Evolutionary conservation across 2,329 filamentous ascomycete species (phyloP), one percentile per base, ranked within the genome.

Genomic region (Venturia pyrina): DNA sequence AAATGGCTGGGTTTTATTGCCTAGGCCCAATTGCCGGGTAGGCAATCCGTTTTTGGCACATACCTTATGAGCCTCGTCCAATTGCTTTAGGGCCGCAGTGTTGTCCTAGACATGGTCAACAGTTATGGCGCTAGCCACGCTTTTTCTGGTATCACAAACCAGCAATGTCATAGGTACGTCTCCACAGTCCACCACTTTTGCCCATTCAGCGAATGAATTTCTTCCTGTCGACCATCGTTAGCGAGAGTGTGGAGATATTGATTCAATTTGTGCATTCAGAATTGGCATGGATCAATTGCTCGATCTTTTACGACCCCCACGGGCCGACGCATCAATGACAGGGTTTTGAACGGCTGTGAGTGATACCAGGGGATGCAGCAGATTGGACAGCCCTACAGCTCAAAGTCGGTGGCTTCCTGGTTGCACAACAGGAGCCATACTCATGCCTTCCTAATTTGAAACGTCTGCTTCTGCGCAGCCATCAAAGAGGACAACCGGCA

Each of bases 111-210:
- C n/a, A 21, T n/a, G 8, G 46, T 67, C 46, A 66, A 50, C 41
- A 13, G 6, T n/a, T 43, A 24, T 40, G 28, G 8, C 44, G 50
- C 43, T 24, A 13, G 34, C 21, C 46, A 21, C 21, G 48, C 1
- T 53, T 53, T 53, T 17, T 28, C 21, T 28, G 57, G 15, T 24
- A 40, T 19, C 48, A 66, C 68, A 69, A 67, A 77, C 80, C 66
- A 85, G 69, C 66, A 79, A 79, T 0, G 80, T 82, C 67, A 82
- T 70, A 2, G 82, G 82, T 5, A 78, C 82, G 72, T 84, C 81
- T 43, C 82, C 82, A 67, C 82, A 85, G 68, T 85, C 83, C 3
- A 85, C 78, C 4, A 84, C 77, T 67, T 78, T 81, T 0, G 81
- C 80, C 77, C 82, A 83, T 65, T 78, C 75, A 28, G 74, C 68